A percentile compares a stretch with the other conserved stretches of the same genome.
Evolutionary conservation across 441 rosid genomes (phyloP).

Genomic region (Sinapis alba): DNA sequence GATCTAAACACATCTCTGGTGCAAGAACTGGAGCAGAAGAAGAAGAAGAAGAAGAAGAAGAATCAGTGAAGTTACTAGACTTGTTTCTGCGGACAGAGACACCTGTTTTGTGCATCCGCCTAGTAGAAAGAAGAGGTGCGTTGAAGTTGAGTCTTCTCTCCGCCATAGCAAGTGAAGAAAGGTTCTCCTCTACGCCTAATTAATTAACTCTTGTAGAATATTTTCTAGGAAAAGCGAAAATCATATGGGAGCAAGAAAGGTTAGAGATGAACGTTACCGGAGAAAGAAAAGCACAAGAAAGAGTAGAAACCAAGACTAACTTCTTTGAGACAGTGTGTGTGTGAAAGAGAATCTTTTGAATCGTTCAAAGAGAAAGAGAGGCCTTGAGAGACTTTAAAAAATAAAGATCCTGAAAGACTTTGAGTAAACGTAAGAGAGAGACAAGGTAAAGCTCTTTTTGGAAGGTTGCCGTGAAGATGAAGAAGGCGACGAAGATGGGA

Average conservation of each 20-base stretch:
- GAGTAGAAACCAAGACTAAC: constrained; percentile 11
- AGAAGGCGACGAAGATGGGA: constrained; percentile 26
- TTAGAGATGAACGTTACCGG: not conserved
- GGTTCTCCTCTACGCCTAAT: too few species aligned
- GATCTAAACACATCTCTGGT: constrained; percentile 51
- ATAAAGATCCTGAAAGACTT: not conserved
- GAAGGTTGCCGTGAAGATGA: constrained; percentile 35
- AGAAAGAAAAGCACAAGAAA: not conserved
- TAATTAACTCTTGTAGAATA: too few species aligned
- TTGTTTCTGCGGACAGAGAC: constrained; percentile 41
- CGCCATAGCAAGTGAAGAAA: constrained; percentile 59
- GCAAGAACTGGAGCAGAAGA: constrained; percentile 35
- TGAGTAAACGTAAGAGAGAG: constrained; percentile 36
- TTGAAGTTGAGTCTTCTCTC: constrained; percentile 76
- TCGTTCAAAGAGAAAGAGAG: not conserved
- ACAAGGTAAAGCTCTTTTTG: constrained; percentile 19
- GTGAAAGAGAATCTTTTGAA: constrained; percentile 9
- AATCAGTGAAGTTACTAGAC: constrained; percentile 11
- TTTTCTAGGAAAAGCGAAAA: too few species aligned
- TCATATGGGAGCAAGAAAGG: too few species aligned
- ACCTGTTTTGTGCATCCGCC: constrained; percentile 52
- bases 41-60: too few species aligned
- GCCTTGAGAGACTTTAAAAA: constrained; percentile 1
- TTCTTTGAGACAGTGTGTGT: constrained; percentile 5
- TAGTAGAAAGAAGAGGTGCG: constrained; percentile 83